A percentile compares a stretch with the other conserved stretches of the same genome.
Evolutionary conservation across 345 rosid species (phyloP).

Genomic region (sweet orange (Citrus sinensis)): DNA sequence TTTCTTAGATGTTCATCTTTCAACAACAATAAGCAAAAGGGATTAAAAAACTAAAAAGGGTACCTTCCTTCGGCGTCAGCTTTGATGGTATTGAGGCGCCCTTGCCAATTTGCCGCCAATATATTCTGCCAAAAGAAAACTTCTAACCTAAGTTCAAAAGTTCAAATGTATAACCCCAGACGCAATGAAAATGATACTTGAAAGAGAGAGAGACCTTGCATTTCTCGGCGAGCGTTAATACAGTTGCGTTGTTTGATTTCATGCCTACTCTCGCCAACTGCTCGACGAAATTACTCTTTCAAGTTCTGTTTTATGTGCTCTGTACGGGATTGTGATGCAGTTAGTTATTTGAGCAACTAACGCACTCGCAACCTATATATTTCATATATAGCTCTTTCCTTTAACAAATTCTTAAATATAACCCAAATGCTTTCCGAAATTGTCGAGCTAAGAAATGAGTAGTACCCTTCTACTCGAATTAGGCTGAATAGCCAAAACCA

Average conservation of each 20-base stretch:
- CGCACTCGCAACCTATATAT: background rate
- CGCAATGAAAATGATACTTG: background rate
- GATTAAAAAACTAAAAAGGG: background rate
- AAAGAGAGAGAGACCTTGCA: conserved; percentile 57
- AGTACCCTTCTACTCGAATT: too few species aligned
- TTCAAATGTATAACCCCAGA: background rate
- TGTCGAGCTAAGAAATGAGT: background rate
- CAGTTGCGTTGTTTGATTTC: conserved; percentile 49
- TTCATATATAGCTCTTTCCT: background rate
- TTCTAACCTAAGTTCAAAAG: background rate
- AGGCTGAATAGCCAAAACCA: background rate
- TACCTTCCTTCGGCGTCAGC: conserved; percentile 88
- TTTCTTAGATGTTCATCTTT: background rate
- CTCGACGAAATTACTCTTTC: conserved; percentile 43
- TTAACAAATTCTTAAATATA: background rate
- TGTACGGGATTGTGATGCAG: background rate
- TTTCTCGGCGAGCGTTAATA: conserved; percentile 53
- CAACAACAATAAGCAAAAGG: background rate
- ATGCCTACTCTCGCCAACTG: conserved; percentile 41
- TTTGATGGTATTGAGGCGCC: conserved; percentile 66
- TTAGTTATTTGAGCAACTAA: background rate
- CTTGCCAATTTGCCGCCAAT: conserved; percentile 82
- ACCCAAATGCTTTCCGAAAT: background rate
- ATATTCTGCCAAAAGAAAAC: conserved; percentile 45
- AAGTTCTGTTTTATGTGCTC: background rate